Conservation (phyloP, 2,329 filamentous ascomycete genomes). For the Beauveria varroae region DNA sequence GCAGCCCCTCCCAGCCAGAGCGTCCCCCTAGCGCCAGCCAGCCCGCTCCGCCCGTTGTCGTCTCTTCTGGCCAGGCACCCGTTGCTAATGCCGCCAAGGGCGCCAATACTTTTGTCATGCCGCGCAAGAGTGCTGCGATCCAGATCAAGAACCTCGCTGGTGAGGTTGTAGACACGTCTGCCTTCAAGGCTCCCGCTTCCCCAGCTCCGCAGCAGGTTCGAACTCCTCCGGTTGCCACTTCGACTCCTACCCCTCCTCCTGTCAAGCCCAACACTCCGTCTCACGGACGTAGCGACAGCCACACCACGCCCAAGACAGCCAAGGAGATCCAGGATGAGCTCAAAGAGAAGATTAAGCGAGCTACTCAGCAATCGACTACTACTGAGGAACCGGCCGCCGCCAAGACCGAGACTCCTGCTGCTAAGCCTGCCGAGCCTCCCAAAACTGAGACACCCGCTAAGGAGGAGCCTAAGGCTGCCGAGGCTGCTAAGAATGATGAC, state of each 20-base stretch:
- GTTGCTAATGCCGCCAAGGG: conserved; percentile 42
- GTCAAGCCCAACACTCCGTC: conserved; percentile 63
- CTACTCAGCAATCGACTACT: conserved; percentile 32
- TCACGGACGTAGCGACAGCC: conserved; percentile 66
- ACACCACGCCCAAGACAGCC: conserved; percentile 58
- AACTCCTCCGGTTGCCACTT: conserved; percentile 63
- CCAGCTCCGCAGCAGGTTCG: conserved; percentile 52
- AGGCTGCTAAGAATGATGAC: conserved; percentile 26
- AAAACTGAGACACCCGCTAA: conserved; percentile 27
- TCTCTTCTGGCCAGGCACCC: conserved; percentile 51
- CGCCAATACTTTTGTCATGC: conserved; percentile 41
- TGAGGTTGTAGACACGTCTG: conserved; percentile 65
- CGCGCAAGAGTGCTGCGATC: conserved; percentile 65
- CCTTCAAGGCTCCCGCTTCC: conserved; percentile 49
- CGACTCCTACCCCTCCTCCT: conserved; percentile 72
- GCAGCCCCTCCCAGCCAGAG: conserved; percentile 73
- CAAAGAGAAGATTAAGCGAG: conserved; percentile 67
- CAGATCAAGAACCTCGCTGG: conserved; percentile 78
- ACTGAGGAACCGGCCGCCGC: conserved; percentile 21
- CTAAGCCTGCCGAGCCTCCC: conserved; percentile 24
- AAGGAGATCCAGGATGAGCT: conserved; percentile 81
- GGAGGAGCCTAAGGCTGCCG: conserved; percentile 24
- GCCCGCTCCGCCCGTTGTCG: conserved; percentile 47
- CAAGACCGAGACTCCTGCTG: conserved; percentile 23
- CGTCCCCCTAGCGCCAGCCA: conserved; percentile 60